A percentile compares a stretch with the other conserved stretches of the same genome.
Evolutionary conservation across 2,329 filamentous ascomycete species (phyloP).

Genomic region (Xylariaceae sp.): DNA sequence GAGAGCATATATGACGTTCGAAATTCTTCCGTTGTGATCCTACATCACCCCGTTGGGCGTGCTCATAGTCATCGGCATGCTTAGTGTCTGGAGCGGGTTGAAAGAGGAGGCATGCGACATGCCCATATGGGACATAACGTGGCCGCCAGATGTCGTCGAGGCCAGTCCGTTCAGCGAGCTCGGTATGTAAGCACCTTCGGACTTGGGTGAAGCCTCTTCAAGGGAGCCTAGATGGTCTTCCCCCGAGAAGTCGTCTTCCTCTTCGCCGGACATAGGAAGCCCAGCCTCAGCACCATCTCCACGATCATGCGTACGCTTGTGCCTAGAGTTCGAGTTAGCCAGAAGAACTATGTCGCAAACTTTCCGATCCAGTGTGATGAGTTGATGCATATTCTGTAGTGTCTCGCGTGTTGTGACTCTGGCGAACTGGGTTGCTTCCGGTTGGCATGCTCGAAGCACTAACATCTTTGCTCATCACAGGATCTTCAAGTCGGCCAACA

Average conservation of each 20-base stretch:
- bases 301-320: conserved; percentile 73
- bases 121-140: conserved; percentile 26
- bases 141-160: conserved; percentile 30
- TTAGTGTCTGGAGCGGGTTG: conserved; percentile 58
- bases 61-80: conserved; percentile 63
- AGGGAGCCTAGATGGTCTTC: conserved; percentile 80
- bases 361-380: conserved; percentile 27
- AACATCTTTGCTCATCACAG: conserved; percentile 42
- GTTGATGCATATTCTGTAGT: conserved; percentile 31
- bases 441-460: conserved; percentile 28
- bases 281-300: conserved; percentile 56
- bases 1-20: conserved; percentile 15
- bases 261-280: conserved; percentile 71
- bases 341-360: conserved; percentile 6
- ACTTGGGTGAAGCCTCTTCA: conserved; percentile 73
- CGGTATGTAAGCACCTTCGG: conserved; percentile 60
- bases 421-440: conserved; percentile 24
- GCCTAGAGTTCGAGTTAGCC: conserved; percentile 52
- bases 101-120: conserved; percentile 39
- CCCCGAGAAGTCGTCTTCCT: conserved; percentile 77
- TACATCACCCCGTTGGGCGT: conserved; percentile 44
- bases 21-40: conserved; percentile 3
- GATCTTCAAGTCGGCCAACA: conserved; percentile 32
- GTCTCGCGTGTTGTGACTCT: conserved; percentile 35
- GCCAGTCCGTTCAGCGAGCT: conserved; percentile 47